Evolutionary conservation across 176 grass and related monocot species (phyloP).

Genomic region (Triticum dicoccoides): DNA sequence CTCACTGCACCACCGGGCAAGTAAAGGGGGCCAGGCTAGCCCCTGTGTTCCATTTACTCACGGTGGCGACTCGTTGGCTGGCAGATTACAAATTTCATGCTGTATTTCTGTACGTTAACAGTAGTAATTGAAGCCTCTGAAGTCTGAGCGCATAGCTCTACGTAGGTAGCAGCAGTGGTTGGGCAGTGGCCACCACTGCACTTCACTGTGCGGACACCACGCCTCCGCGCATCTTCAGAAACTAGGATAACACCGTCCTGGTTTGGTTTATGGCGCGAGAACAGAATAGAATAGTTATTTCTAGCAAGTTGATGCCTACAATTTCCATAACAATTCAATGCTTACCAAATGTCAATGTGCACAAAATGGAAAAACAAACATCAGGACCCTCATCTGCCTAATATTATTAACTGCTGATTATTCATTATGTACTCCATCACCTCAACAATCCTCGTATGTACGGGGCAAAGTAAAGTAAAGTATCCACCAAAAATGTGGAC

Average conservation of each 20-base stretch:
- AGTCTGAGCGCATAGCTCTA: not conserved
- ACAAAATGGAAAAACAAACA: too few species aligned
- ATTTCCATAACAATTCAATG: not conserved
- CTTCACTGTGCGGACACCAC: not conserved
- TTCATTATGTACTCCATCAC: slow-evolving; percentile 20
- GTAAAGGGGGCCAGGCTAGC: too few species aligned
- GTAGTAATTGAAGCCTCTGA: too few species aligned
- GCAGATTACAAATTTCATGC: too few species aligned
- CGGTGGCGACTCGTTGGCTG: too few species aligned
- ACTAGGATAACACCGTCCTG: too few species aligned
- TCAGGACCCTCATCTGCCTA: not conserved
- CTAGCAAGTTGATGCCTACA: too few species aligned
- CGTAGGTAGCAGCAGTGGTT: not conserved
- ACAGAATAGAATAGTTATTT: too few species aligned
- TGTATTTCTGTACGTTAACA: not conserved
- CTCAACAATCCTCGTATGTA: not conserved
- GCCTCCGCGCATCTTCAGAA: not conserved
- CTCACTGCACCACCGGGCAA: too few species aligned
- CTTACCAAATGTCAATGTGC: not conserved
- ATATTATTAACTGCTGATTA: not conserved
- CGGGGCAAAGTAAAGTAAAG: not conserved
- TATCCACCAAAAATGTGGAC: not conserved
- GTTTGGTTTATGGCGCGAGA: not conserved
- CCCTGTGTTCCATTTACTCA: too few species aligned
- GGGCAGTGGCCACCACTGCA: not conserved